Evolutionary conservation across 2,329 filamentous ascomycete species (phyloP).

Genomic region (Botryotinia narcissicola): DNA sequence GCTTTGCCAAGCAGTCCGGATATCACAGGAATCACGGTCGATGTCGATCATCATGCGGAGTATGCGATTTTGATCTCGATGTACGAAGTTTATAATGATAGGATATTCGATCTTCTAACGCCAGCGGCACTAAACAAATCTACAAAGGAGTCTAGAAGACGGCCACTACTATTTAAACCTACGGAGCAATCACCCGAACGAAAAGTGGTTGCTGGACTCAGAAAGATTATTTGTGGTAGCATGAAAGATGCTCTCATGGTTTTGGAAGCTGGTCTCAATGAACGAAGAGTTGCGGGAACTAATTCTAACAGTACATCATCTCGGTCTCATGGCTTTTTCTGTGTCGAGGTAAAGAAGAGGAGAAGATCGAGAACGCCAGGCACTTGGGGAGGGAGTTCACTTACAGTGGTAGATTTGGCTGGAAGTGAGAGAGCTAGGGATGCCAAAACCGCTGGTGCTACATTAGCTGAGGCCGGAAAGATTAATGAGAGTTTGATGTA

Average conservation of each 20-base stretch:
- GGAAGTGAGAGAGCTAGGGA: slow-evolving; percentile 91
- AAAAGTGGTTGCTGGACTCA: slow-evolving; percentile 90
- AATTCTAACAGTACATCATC: slow-evolving; percentile 91
- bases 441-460: slow-evolving; percentile 90
- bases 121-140: slow-evolving; percentile 56
- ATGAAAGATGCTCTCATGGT: slow-evolving; percentile 85
- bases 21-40: slow-evolving; percentile 66
- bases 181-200: slow-evolving; percentile 84
- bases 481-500: slow-evolving; percentile 99
- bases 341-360: slow-evolving; percentile 88
- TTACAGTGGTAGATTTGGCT: slow-evolving; percentile 89
- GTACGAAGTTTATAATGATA: slow-evolving; percentile 99
- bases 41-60: slow-evolving; percentile 66
- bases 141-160: slow-evolving; percentile 70
- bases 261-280: slow-evolving; percentile 82
- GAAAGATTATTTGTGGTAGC: slow-evolving; percentile 82
- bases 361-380: slow-evolving; percentile 49
- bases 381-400: slow-evolving; percentile 71
- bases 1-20: slow-evolving; percentile 71
- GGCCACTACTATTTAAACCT: slow-evolving; percentile 84
- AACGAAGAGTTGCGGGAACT: slow-evolving; percentile 84
- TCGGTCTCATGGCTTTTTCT: slow-evolving; percentile 94
- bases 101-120: slow-evolving; percentile 89
- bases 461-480: slow-evolving; percentile 91
- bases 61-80: slow-evolving; percentile 91